Base-by-base conservation (phyloP, 2,329 filamentous ascomycete species). In the Colletotrichum acutatum region DNA sequence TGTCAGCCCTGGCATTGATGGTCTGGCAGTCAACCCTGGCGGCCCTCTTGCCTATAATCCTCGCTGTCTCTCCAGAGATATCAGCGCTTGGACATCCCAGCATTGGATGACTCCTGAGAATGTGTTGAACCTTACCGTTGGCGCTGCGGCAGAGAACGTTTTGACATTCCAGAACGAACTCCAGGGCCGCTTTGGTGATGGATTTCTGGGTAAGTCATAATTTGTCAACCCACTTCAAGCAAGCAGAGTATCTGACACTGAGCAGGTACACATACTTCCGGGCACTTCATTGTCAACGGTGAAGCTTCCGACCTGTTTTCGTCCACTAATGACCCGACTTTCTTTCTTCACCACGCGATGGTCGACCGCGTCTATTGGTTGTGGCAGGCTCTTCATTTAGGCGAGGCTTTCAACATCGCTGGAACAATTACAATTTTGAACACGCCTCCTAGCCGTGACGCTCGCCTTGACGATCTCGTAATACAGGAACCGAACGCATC, bases 111-210 rank as follows among this genome's bases (percentile, higher is more conserved):
- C 74, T 0, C 16, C 73, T 0, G 57, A 24, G 16, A 79, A 80
- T 59, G 66, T 78, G 9, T 30, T 77, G 8, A 78, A 74, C 0
- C 22, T 53, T 0, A 77, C 61, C 16, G 69, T 79, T 1, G 63
- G 64, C 16, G 32, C 53, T 11, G 80, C 79, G 26, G 72, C 74
- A 9, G 57, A 68, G 0, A 77, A 80, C 59, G 79, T 85, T 57
- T 58, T 56, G 9, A 66, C 71, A 2, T 84, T 85, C 75, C 80
- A 84, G 75, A 77, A 78, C 58, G 77, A 77, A 22, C 75, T 81
- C 0, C 79, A 82, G 72, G 79, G 78, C 7, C 77, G 77, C 16
- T 80, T 79, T 72, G 37, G 58, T 1, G 74, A 77, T 4, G 75
- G 73, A 0, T 78, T 78, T 53, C 63, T 82, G 22, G 80, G 80